phyloP scores from a whole-genome alignment of 768 basidiomycete species.

The Boletus subcaerulescens region DNA sequence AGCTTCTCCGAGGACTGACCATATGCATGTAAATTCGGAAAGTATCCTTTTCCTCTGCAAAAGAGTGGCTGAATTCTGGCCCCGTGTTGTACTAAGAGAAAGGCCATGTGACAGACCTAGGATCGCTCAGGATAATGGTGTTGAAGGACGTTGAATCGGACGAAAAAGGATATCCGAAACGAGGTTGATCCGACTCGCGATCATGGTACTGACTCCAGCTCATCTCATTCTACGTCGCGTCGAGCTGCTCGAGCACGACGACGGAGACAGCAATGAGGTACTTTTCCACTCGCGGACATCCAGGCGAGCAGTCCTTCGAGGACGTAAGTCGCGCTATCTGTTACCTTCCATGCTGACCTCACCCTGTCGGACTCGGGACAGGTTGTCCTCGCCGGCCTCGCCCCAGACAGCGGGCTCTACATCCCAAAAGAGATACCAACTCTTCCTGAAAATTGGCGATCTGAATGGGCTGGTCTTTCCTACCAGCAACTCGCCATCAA shows the following conservation, averaged over 20 bases:
- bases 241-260: background rate
- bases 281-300: slow-evolving; percentile 86
- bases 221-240: too few relatives aligned
- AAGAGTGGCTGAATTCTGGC: too few relatives aligned
- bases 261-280: slow-evolving; percentile 64
- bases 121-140: too few relatives aligned
- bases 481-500: slow-evolving; percentile 85
- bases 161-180: too few relatives aligned
- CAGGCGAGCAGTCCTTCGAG: slow-evolving; percentile 79
- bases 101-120: too few relatives aligned
- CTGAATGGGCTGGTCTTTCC: slow-evolving; percentile 68
- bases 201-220: too few relatives aligned
- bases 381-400: slow-evolving; percentile 94
- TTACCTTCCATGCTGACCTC: slow-evolving; percentile 5
- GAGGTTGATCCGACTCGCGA: too few relatives aligned
- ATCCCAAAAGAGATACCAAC: slow-evolving; percentile 84
- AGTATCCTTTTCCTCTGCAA: too few relatives aligned
- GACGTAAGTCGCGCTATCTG: slow-evolving; percentile 71
- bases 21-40: too few relatives aligned
- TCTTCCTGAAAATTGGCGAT: slow-evolving; percentile 80
- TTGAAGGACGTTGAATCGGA: too few relatives aligned
- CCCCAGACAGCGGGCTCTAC: slow-evolving; percentile 93
- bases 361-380: slow-evolving; percentile 28
- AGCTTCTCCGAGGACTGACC: too few relatives aligned
- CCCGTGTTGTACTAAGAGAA: too few relatives aligned